Evolutionary conservation across 1,139 yeast genomes (phyloP).

Genomic region (Debaryomyces nepalensis): DNA sequence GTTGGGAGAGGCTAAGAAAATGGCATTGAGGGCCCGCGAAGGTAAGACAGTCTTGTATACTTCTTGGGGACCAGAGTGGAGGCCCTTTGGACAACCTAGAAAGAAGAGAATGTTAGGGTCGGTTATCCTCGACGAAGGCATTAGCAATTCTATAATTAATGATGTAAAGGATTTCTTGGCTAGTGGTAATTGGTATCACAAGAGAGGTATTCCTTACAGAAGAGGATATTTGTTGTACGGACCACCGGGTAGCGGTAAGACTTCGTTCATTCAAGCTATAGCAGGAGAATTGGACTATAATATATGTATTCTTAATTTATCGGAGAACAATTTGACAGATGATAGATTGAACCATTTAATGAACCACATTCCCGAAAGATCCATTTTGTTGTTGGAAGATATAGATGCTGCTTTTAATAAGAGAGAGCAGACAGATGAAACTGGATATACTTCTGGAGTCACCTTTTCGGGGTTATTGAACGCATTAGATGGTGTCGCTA

Average conservation of each 20-base stretch:
- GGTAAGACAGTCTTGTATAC: constrained; percentile 95
- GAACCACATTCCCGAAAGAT: constrained; percentile 94
- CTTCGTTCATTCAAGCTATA: constrained; percentile 92
- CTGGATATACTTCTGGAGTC: constrained; percentile 79
- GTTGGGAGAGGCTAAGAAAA: constrained; percentile 78
- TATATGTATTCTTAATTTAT: constrained; percentile 86
- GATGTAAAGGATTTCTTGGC: constrained; percentile 82
- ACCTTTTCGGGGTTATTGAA: constrained; percentile 93
- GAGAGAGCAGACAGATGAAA: constrained; percentile 77
- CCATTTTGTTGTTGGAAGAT: constrained; percentile 84
- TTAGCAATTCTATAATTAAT: constrained; percentile 62
- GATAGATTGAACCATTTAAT: constrained; percentile 91
- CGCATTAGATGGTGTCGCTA: constrained; percentile 97
- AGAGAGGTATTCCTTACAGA: constrained; percentile 95
- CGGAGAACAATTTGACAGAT: constrained; percentile 91
- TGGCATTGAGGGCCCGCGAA: constrained; percentile 83
- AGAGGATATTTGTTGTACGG: constrained; percentile 94
- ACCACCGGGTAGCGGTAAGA: constrained; percentile 98
- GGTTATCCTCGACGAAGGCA: constrained; percentile 79
- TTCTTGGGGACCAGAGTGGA: constrained; percentile 98
- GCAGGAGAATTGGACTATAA: constrained; percentile 97
- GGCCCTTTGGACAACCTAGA: constrained; percentile 97
- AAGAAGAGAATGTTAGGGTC: constrained; percentile 83
- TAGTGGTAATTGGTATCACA: constrained; percentile 90
- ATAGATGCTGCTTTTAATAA: constrained; percentile 94